Percentiles rank a stretch among this genome's conserved stretches.
phyloP scores from a whole-genome alignment of 2,329 filamentous ascomycete genomes.

The Rhynchosporium agropyri region DNA sequence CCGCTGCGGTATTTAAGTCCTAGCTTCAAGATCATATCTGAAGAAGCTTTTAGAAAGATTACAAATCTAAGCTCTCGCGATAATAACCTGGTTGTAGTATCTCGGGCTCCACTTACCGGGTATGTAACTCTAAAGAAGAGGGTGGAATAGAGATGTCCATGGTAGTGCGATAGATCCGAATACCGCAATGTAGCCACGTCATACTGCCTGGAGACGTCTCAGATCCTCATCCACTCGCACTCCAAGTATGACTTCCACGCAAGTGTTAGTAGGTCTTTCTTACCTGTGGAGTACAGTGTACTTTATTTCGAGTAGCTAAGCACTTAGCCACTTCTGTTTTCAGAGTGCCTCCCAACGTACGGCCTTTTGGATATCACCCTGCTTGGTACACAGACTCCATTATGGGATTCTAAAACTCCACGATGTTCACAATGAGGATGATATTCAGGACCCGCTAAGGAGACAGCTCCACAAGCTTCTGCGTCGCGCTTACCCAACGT shows the following conservation, averaged over 20 bases:
- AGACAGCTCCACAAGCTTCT: background rate
- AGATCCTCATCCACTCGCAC: constrained; percentile 41
- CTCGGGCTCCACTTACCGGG: constrained; percentile 45
- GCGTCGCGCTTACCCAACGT: background rate
- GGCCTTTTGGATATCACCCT: constrained; percentile 44
- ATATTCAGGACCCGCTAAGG: background rate
- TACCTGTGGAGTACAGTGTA: constrained; percentile 35
- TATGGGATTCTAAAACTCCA: constrained; percentile 26
- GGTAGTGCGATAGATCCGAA: constrained; percentile 36
- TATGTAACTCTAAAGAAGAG: constrained; percentile 45
- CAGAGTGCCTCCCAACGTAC: constrained; percentile 37
- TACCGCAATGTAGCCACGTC: too few relatives aligned
- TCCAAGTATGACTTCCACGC: constrained; percentile 49
- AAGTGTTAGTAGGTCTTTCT: constrained; percentile 40
- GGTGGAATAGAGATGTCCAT: constrained; percentile 48
- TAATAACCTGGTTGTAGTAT: constrained; percentile 46
- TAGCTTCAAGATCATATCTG: constrained; percentile 44
- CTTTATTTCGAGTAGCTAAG: constrained; percentile 8
- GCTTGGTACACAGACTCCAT: constrained; percentile 41
- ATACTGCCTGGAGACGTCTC: background rate
- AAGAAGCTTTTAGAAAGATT: constrained; percentile 45
- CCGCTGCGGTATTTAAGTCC: constrained; percentile 39
- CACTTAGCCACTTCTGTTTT: background rate
- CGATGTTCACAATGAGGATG: constrained; percentile 28
- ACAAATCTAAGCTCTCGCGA: constrained; percentile 40